Percentiles rank a stretch among this genome's conserved stretches.
Evolutionary conservation across 73 alveolate genomes (phyloP).

Genomic region (Symbiodinium natans): DNA sequence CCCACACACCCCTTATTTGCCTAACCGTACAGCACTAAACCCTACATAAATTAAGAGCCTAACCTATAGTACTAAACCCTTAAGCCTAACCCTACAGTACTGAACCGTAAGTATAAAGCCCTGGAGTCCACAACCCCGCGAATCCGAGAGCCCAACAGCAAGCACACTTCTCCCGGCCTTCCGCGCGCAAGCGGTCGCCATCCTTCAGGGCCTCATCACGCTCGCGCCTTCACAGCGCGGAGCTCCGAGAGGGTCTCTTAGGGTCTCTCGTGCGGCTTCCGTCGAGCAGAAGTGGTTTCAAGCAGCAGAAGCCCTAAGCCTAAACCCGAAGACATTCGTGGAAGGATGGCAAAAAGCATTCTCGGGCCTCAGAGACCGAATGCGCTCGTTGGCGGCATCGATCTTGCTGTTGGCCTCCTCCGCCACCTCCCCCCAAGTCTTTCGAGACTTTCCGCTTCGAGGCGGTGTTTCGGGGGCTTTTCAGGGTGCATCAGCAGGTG

Average conservation of each 20-base stretch:
- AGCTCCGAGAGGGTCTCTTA: background rate
- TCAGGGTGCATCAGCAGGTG: too few species aligned
- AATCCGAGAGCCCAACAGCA: background rate
- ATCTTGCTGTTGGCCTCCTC: constrained; percentile 68
- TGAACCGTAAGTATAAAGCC: too few species aligned
- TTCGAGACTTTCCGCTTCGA: too few species aligned
- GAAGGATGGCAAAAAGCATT: background rate
- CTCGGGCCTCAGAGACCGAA: constrained; percentile 31
- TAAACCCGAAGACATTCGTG: background rate
- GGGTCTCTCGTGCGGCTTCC: background rate
- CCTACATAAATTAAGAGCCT: too few species aligned
- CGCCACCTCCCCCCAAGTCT: constrained; percentile 17
- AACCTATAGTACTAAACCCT: too few species aligned
- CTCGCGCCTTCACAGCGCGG: constrained; percentile 44
- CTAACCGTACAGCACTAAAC: too few species aligned
- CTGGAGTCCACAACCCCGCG: background rate
- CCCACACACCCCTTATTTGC: too few species aligned
- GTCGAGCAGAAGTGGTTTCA: background rate
- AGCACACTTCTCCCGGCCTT: background rate
- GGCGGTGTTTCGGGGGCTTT: too few species aligned
- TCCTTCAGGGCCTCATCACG: constrained; percentile 34
- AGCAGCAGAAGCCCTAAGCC: background rate
- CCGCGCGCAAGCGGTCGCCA: constrained; percentile 48
- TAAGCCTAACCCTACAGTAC: too few species aligned
- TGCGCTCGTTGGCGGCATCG: constrained; percentile 59